Percentiles rank a stretch among this genome's conserved stretches.
Conservation (phyloP, 1,284 basidiomycete species). For the Boletus semigastroideus region DNA sequence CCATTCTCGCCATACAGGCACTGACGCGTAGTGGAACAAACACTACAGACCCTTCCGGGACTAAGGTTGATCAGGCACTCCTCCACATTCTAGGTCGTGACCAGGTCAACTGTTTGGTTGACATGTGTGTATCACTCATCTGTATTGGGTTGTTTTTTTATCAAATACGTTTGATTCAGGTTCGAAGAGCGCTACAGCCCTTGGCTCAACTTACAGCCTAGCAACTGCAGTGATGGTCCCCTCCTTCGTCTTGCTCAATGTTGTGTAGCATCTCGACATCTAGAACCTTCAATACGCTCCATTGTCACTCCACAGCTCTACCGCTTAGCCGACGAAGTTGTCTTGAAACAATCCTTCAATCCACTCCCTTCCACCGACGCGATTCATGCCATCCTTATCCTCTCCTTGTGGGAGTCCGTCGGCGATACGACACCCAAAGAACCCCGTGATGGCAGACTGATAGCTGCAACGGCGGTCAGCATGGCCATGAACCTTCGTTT, state of each 20-base stretch:
- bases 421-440: constrained; percentile 30
- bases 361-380: constrained; percentile 40
- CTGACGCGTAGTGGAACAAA: constrained; percentile 28
- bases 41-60: constrained; percentile 24
- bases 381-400: constrained; percentile 43
- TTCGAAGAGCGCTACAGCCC: constrained; percentile 45
- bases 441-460: constrained; percentile 40
- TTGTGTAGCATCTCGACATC: constrained; percentile 41
- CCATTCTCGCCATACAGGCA: constrained; percentile 42
- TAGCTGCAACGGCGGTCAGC: constrained; percentile 43
- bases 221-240: constrained; percentile 27
- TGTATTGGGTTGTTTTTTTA: not conserved
- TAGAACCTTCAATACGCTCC: constrained; percentile 36
- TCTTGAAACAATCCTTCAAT: constrained; percentile 42
- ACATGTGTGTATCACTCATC: constrained; percentile 34
- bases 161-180: constrained; percentile 21
- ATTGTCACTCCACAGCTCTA: constrained; percentile 42
- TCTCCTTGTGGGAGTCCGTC: constrained; percentile 45
- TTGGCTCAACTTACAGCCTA: constrained; percentile 41
- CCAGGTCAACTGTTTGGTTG: constrained; percentile 37
- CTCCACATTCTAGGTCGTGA: constrained; percentile 36
- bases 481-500: constrained; percentile 47
- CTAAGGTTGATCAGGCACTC: constrained; percentile 33
- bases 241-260: constrained; percentile 41
- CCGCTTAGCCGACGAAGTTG: constrained; percentile 39